Evolutionary conservation across 169 alveolate genomes (phyloP).

Genomic region (Plasmodium cynomolgi): DNA sequence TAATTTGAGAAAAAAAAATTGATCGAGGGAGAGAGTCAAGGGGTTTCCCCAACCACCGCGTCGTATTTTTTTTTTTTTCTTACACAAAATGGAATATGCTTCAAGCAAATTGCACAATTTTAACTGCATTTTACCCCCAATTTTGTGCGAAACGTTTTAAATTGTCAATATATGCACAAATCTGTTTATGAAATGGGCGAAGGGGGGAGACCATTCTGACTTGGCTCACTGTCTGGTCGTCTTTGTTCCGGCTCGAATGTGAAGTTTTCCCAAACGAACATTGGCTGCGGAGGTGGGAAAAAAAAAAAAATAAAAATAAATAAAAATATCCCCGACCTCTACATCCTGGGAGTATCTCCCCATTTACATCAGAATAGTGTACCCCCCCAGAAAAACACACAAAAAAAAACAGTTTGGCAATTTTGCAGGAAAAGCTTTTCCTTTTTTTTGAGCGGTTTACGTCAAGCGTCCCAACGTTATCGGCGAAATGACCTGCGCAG

Average conservation of each 20-base stretch:
- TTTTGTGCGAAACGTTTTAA: not conserved
- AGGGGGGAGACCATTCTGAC: not conserved
- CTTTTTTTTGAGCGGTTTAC: not conserved
- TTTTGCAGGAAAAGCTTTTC: not conserved
- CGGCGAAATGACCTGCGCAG: conserved; percentile 41
- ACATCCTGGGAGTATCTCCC: not conserved
- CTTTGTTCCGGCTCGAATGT: not conserved
- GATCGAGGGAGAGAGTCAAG: conserved; percentile 10
- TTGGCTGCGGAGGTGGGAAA: conserved; percentile 14
- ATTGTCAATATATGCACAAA: not conserved
- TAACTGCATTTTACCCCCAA: not conserved
- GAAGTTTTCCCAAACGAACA: conserved; percentile 23
- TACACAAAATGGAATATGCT: conserved; percentile 10
- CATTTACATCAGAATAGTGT: not conserved
- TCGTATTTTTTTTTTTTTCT: not conserved
- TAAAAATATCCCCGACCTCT: not conserved
- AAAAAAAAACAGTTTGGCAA: not conserved
- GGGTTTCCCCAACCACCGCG: conserved; percentile 6
- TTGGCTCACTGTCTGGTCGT: not conserved
- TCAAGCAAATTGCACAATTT: not conserved
- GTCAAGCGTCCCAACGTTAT: conserved; percentile 58
- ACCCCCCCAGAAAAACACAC: not conserved
- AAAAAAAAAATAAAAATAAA: not conserved
- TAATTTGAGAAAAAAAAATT: not conserved
- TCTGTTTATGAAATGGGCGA: not conserved